A percentile compares a stretch with the other conserved stretches of the same genome.
These are phyloP conservation scores for Boletus reticulatus DNA, from an alignment of 768 basidiomycete genomes.

Conservation along the genomic window DNA sequence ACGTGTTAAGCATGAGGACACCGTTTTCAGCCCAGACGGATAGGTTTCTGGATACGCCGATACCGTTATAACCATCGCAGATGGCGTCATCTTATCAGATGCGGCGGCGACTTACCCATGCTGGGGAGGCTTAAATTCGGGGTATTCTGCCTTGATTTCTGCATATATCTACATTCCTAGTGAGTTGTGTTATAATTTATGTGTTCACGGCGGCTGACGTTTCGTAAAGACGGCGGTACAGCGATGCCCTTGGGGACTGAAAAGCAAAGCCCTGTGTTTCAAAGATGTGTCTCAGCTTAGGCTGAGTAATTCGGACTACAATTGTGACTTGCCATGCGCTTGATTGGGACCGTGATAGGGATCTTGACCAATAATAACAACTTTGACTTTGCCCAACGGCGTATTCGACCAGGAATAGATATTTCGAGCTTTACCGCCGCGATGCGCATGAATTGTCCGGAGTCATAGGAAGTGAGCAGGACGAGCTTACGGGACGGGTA, in stretches of 20 bases:
- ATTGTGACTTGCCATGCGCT: constrained; percentile 66
- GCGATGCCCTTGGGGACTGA: constrained; percentile 79
- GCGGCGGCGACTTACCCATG: constrained; percentile 63
- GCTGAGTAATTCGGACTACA: not conserved
- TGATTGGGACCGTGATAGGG: constrained; percentile 80
- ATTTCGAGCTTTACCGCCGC: constrained; percentile 56
- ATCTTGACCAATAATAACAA: constrained; percentile 90
- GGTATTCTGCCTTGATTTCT: constrained; percentile 81
- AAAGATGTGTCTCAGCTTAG: constrained; percentile 11
- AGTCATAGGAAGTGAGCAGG: constrained; percentile 26
- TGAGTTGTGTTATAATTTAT: constrained; percentile 10
- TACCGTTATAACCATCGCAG: constrained; percentile 3
- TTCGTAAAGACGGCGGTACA: constrained; percentile 79
- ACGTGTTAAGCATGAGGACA: constrained; percentile 91
- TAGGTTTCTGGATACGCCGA: constrained; percentile 56
- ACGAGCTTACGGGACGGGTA: constrained; percentile 67
- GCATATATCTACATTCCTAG: constrained; percentile 66
- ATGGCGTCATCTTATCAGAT: constrained; percentile 15
- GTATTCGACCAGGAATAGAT: constrained; percentile 93
- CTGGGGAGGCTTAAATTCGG: constrained; percentile 71
- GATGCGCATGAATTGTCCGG: constrained; percentile 4
- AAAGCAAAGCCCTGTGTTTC: constrained; percentile 72
- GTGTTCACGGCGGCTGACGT: constrained; percentile 45
- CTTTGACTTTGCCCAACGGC: constrained; percentile 78
- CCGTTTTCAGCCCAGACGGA: constrained; percentile 80